These are phyloP conservation scores for Dentipellis sp. DNA, from an alignment of 768 basidiomycete genomes.

Conservation along the genomic window DNA sequence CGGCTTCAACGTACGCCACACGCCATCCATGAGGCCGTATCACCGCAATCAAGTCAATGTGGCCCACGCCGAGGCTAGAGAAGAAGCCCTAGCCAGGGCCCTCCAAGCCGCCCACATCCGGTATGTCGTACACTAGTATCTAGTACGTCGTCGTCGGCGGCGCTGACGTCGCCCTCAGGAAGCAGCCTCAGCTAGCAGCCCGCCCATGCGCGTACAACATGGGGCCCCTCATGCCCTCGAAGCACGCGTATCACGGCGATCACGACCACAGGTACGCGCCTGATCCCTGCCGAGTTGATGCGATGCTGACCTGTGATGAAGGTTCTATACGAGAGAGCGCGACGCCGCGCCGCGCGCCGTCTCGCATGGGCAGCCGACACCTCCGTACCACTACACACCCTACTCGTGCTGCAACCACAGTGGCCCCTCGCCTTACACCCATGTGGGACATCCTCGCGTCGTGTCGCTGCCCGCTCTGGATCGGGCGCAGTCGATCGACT, in stretches of 20 bases:
- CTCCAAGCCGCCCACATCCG: neutral
- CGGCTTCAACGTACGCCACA: constrained; percentile 3
- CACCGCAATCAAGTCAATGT: no score
- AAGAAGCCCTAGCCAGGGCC: constrained; percentile 10
- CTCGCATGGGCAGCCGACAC: neutral
- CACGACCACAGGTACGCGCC: no score
- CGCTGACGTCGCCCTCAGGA: no score
- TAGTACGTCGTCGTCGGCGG: no score
- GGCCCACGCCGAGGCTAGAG: constrained; percentile 7
- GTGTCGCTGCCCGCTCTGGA: neutral
- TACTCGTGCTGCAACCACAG: neutral
- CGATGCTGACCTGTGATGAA: constrained; percentile 6
- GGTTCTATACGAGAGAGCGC: neutral
- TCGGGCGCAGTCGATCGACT: neutral
- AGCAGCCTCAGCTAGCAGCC: no score
- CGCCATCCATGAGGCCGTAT: neutral
- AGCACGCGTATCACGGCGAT: no score
- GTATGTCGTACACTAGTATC: no score
- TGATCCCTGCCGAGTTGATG: no score
- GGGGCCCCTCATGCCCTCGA: no score
- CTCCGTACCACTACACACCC: neutral
- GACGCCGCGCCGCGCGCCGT: neutral
- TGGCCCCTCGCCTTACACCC: neutral
- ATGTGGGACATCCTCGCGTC: neutral
- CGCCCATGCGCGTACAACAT: no score